A percentile compares a stretch with the other conserved stretches of the same genome.
Evolutionary conservation across 2,329 filamentous ascomycete species (phyloP).

Genomic region (Keithomyces neogunnii): DNA sequence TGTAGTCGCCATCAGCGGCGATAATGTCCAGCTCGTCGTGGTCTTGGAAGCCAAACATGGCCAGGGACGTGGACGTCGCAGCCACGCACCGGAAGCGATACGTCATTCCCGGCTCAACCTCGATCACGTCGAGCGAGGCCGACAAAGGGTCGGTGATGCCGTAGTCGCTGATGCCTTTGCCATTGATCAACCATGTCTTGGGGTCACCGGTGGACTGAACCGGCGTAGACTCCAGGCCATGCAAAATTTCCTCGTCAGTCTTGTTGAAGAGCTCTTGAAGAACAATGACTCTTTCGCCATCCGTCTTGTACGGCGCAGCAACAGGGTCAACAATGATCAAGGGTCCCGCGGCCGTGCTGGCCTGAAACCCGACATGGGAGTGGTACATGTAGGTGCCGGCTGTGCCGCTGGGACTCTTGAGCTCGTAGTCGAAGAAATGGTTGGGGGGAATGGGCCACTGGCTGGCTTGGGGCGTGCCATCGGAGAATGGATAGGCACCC

Average conservation of each 20-base stretch:
- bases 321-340: slow-evolving; percentile 47
- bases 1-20: slow-evolving; percentile 50
- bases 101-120: slow-evolving; percentile 49
- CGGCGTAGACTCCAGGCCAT: slow-evolving; percentile 37
- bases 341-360: slow-evolving; percentile 46
- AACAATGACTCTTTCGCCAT: slow-evolving; percentile 49
- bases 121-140: slow-evolving; percentile 40
- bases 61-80: slow-evolving; percentile 43
- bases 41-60: slow-evolving; percentile 45
- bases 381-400: slow-evolving; percentile 62
- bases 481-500: slow-evolving; percentile 50
- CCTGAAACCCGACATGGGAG: slow-evolving; percentile 56
- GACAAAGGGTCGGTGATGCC: background rate
- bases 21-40: slow-evolving; percentile 51
- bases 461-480: slow-evolving; percentile 49
- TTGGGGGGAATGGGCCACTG: slow-evolving; percentile 57
- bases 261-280: slow-evolving; percentile 50
- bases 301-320: slow-evolving; percentile 46
- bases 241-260: slow-evolving; percentile 41
- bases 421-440: slow-evolving; percentile 60
- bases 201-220: slow-evolving; percentile 54
- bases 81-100: slow-evolving; percentile 57
- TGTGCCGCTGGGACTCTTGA: slow-evolving; percentile 41
- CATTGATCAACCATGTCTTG: slow-evolving; percentile 19
- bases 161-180: slow-evolving; percentile 12